Base-by-base conservation (phyloP, 257 asterid genomes). In the Solanum chiquidenum region DNA sequence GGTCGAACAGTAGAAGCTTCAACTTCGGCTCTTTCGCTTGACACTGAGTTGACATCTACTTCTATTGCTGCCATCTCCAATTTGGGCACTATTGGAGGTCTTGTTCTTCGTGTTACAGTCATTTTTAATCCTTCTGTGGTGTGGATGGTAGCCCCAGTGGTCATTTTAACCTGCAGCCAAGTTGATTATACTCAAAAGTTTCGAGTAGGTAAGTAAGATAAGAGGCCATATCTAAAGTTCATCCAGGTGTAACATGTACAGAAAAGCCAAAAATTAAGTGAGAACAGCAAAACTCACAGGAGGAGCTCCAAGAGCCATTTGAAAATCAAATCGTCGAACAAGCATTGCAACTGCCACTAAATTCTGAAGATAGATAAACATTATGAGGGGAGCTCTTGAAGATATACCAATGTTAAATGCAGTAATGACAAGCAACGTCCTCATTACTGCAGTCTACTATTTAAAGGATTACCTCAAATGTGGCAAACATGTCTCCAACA, bases 111-210 rank as follows among this genome's bases (percentile, higher is more conserved):
- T 42, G 98, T 97, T 29, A 96, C 98, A 1, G 96, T 95, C 99
- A 97, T 95, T 25, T 90, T 94, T 88, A 97, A 90, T 77, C 99
- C 99, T 88, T 93, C 94, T 14, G 99, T 97, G 27, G 99, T 97
- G 92, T 97, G 99, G 89, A 97, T 97, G 11, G 99, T 97, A 35
- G 99, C 99, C 35, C 99, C 99, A 10, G 99, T 97, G 9, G 99
- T 97, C 99, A 97, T 95, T 85, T 90, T 92, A 72, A 97, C 99
- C 99, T 97, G 94, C 86, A 92, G 68, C 72, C 27, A 79, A 88
- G 20, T 77, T 29, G 80, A 72, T 38, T 62, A 62, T 64, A 34
- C 77, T 84, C 12, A 37, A 49, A 31, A 34, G 9, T 18, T 35
- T 84, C 31, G 13, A 25, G 55, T 20, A 84, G 21, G 74, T 25